Evolutionary conservation across 129 eudicot genomes (phyloP).

Genomic region (Helianthus tuberosus): DNA sequence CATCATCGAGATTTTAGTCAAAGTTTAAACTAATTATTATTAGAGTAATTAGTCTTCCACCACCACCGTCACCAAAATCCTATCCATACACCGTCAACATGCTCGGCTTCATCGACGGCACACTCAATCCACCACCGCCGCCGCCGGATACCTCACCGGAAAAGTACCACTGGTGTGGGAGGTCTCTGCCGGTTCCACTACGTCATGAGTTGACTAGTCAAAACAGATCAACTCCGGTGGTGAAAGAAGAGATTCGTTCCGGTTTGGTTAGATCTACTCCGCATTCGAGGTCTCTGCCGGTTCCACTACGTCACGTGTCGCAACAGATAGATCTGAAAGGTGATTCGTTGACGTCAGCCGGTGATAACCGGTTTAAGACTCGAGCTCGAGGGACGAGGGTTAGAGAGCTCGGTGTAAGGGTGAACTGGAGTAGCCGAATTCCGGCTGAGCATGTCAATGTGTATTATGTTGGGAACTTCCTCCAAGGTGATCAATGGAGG

Average conservation of each 20-base stretch:
- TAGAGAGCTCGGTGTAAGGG: slow-evolving; percentile 39
- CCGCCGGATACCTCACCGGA: slow-evolving; percentile 4
- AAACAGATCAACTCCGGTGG: background rate
- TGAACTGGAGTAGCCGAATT: slow-evolving; percentile 69
- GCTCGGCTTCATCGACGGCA: slow-evolving; percentile 30
- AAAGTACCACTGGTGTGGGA: slow-evolving; percentile 22
- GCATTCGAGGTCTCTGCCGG: slow-evolving; percentile 45
- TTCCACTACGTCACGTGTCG: slow-evolving; percentile 32
- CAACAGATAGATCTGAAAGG: slow-evolving; percentile 44
- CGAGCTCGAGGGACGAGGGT: slow-evolving; percentile 23
- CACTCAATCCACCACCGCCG: no score
- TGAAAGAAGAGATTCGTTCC: background rate
- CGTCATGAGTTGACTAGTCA: background rate
- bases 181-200: slow-evolving; percentile 30
- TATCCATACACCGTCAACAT: no score
- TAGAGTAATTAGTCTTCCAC: no score
- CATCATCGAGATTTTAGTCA: no score
- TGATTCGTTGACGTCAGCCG: slow-evolving; percentile 27
- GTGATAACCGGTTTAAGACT: slow-evolving; percentile 11
- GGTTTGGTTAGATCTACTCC: slow-evolving; percentile 23
- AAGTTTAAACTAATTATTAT: no score
- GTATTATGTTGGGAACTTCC: slow-evolving; percentile 59
- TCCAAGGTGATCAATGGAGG: slow-evolving; percentile 77
- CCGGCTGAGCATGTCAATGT: slow-evolving; percentile 49
- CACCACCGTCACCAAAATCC: no score